Base-by-base conservation (phyloP, 352 stramenopile genomes). In the Globisporangium paddicum region DNA sequence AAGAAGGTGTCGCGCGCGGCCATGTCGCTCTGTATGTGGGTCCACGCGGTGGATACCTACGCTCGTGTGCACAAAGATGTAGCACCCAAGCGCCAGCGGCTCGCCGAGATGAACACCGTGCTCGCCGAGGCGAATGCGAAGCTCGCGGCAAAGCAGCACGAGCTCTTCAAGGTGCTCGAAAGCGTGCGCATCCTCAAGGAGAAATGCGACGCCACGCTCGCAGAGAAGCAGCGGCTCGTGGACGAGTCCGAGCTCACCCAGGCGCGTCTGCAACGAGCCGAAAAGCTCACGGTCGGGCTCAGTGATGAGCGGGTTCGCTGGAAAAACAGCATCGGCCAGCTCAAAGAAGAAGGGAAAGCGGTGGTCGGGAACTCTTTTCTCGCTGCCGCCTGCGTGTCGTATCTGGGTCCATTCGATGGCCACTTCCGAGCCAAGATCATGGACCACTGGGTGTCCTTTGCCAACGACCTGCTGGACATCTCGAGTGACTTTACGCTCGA, bases 21-120 rank as follows among this genome's bases (percentile, higher is more conserved):
- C 2, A 87, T 87, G 75, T 90, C 80, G n/a, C 57, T 96, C 26
- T 95, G 87, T 28, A 95, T 94, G 84, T 96, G 85, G 85, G 81
- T 94, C 18, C 82, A 93, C 62, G 87, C 87, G 0, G 68, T 96
- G 25, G 75, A 92, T 55, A 90, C 84, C 10, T 96, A 96, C 32
- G 79, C 80, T 13, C 75, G 78, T 7, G 62, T 92, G 0, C 77
- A 77, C 55, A 86, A 88, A 59, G 79, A 93, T 50, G 86, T 96
- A 2, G 78, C 70, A 0, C 86, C 87, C 0, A 96, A 93, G 49
- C 75, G 75, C 1, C 79, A 92, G 45, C 68, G 71, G 2, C 63
- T 94, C 0, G 72, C 66, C 5, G 80, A 88, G n/a, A 86, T 93
- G 66, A 93, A 93, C 63, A 60, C 54, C 7, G 75, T 86, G 13